Conservation (phyloP, 1,284 basidiomycete genomes). For the Pulchroboletus neoregius region DNA sequence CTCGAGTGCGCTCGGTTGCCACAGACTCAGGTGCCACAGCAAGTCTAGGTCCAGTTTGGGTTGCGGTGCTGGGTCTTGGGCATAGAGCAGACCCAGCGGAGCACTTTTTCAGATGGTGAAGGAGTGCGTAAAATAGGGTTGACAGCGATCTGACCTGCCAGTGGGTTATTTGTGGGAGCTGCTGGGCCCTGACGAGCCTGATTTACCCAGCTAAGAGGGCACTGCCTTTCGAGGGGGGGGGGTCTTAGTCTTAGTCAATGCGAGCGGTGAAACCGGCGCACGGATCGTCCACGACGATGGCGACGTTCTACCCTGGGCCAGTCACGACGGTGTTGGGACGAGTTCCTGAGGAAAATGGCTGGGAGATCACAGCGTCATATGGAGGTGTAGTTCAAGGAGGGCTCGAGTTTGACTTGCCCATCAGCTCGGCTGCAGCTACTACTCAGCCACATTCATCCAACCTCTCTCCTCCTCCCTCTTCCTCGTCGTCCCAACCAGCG, state of each 20-base stretch:
- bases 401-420: conserved; percentile 55
- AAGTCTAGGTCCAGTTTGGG: neutral
- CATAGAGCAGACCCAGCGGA: neutral
- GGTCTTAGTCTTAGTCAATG: conserved; percentile 17
- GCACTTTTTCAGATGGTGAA: neutral
- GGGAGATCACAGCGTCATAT: conserved; percentile 51
- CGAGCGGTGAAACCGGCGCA: conserved; percentile 3
- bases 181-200: conserved; percentile 19
- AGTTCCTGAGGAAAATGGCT: conserved; percentile 31
- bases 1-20: neutral
- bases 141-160: neutral
- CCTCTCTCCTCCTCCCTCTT: conserved; percentile 13
- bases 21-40: no score
- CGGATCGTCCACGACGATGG: conserved; percentile 32
- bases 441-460: conserved; percentile 22
- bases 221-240: conserved; percentile 18
- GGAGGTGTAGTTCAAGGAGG: conserved; percentile 49
- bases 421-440: conserved; percentile 21
- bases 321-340: conserved; percentile 27
- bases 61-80: conserved; percentile 13
- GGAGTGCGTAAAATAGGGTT: neutral
- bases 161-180: conserved; percentile 9
- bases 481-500: conserved; percentile 16
- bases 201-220: conserved; percentile 20
- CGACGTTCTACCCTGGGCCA: conserved; percentile 35